Evolutionary conservation across 257 asterid species (phyloP).

Genomic region (Petunia secreta): DNA sequence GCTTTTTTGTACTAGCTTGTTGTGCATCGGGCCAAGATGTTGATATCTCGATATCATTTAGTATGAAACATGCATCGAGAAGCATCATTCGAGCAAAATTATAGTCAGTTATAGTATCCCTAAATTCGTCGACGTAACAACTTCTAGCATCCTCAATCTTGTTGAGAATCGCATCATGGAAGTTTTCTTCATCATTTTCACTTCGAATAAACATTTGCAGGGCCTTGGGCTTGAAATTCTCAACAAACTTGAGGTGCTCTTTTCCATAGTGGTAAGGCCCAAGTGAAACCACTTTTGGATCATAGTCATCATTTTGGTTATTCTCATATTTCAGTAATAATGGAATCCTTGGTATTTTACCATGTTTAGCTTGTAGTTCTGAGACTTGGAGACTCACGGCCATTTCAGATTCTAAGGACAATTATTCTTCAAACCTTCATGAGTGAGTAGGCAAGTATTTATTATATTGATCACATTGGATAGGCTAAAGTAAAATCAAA

Average conservation of each 20-base stretch:
- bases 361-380: too few species aligned
- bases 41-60: neutral
- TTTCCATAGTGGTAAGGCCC: constrained; percentile 4
- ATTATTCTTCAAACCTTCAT: neutral
- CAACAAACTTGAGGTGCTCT: neutral
- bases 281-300: neutral
- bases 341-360: neutral
- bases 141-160: neutral
- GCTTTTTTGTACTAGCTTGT: fast-evolving
- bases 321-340: neutral
- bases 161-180: neutral
- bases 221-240: neutral
- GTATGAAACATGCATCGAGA: neutral
- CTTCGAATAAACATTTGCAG: neutral
- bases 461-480: too few species aligned
- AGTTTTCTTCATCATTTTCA: fast-evolving
- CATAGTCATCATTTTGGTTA: neutral
- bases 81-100: constrained; percentile 23
- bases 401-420: neutral
- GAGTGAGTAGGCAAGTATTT: too few species aligned
- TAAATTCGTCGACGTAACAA: neutral
- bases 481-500: too few species aligned
- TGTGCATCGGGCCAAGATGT: too few species aligned
- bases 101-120: neutral
- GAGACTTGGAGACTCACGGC: too few species aligned